Evolutionary conservation across 2,329 filamentous ascomycete species (phyloP), one percentile per base, ranked within the genome.

Genomic region (Lachnellula subtilissima): DNA sequence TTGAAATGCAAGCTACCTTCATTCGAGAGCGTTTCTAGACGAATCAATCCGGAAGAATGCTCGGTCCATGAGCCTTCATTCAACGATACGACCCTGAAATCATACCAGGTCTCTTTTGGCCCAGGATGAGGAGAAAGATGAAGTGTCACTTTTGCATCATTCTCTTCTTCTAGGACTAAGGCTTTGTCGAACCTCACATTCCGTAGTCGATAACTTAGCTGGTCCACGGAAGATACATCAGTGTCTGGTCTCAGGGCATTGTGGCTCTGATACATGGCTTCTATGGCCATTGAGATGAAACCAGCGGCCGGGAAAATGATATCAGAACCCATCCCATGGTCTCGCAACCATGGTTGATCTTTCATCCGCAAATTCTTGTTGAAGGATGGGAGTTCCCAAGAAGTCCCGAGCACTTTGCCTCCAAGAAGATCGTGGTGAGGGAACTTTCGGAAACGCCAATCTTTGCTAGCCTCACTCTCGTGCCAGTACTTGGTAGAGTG

Each of bases 401-500:
- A 59, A 1, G 50, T 58, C 40, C 56, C 67, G 36, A 60, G 19
- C 23, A 57, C 50, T 51, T 53, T 59, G 32, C 17, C 47, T 23
- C 80, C 80, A 37, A 82, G 77, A 2, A 82, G 72, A 56, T 82
- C 79, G 49, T 78, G 75, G 22, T 76, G 72, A 3, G 73, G 72
- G 52, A 73, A 74, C 37, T 73, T 68, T 15, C 76, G 71, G 56
- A 76, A 74, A 2, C 78, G 73, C 56, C 75, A 75, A 19, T 75
- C 72, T 15, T 69, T 65, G 22, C 75, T 76, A 2, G 78, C 65
- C 42, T 76, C 74, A 2, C 75, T 78, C 58, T 83, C 79, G 56
- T 78, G 72, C 79, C 80, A 83, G 63, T 81, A 80, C 0, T 65
- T 69, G 37, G 73, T 76, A n/a, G 68, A 66, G 55, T 82, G 79